Conservation (phyloP, 148 eudicot species). For the Spergularia bocconei region DNA sequence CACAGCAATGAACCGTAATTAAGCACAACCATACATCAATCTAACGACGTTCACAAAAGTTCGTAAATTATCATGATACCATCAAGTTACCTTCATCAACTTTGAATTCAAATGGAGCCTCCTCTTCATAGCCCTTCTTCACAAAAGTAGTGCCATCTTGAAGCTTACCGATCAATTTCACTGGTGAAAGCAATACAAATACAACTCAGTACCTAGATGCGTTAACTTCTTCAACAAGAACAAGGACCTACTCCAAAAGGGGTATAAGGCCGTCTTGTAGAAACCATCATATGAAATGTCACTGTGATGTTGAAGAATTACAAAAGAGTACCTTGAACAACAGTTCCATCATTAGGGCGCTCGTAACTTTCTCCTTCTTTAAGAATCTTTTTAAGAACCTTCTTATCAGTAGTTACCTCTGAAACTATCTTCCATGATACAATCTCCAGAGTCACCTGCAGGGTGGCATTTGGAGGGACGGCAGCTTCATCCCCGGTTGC, state of each 20-base stretch:
- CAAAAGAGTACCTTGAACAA: slow-evolving; percentile 47
- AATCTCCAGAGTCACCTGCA: slow-evolving; percentile 62
- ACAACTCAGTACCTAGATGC: not conserved
- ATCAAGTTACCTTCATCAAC: slow-evolving; percentile 68
- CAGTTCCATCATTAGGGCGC: slow-evolving; percentile 74
- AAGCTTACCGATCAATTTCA: slow-evolving; percentile 72
- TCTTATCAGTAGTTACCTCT: slow-evolving; percentile 61
- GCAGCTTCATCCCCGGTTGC: slow-evolving; percentile 52
- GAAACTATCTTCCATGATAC: slow-evolving; percentile 79
- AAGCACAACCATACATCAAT: not conserved
- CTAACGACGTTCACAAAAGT: not conserved
- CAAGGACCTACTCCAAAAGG: not conserved
- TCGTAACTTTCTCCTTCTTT: slow-evolving; percentile 92
- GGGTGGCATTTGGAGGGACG: slow-evolving; percentile 69
- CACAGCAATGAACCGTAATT: not conserved
- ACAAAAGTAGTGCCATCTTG: slow-evolving; percentile 69
- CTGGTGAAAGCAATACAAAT: slow-evolving; percentile 32
- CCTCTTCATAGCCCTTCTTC: slow-evolving; percentile 61
- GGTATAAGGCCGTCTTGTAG: too few relatives aligned
- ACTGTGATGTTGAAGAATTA: slow-evolving; percentile 6
- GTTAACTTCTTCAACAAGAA: not conserved
- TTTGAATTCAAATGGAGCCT: slow-evolving; percentile 62
- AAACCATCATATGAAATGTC: not conserved
- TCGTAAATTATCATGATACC: not conserved
- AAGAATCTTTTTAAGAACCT: slow-evolving; percentile 68